Conservation (phyloP, 306 rosid species). For the Potentilla sterilis region DNA sequence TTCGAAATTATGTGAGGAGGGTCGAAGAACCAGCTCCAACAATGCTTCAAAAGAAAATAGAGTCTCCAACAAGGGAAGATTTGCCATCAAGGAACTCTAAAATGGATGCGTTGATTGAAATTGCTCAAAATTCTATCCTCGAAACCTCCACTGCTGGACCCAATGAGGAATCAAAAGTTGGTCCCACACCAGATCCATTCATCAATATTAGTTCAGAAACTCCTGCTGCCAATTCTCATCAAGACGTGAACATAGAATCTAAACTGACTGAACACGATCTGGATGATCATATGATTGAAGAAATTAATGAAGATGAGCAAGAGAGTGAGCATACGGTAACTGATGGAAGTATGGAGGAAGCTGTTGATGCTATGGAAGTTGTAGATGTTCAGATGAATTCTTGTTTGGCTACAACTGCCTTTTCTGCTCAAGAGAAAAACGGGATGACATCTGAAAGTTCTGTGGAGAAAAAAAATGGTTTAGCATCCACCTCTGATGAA, state of each 20-base stretch:
- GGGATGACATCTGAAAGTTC: constrained; percentile 24
- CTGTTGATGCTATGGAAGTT: constrained; percentile 27
- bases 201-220: constrained; percentile 22
- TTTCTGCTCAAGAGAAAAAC: constrained; percentile 32
- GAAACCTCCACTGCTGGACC: constrained; percentile 49
- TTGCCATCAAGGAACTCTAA: constrained; percentile 57
- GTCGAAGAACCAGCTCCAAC: constrained; percentile 57
- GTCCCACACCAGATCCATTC: constrained; percentile 22
- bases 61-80: constrained; percentile 52
- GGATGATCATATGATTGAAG: constrained; percentile 38
- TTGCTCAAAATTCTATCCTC: constrained; percentile 80
- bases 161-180: constrained; percentile 25
- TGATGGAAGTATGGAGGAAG: constrained; percentile 43
- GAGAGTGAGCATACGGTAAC: constrained; percentile 32
- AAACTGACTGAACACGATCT: constrained; percentile 33
- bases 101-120: constrained; percentile 88
- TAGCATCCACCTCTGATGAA: constrained; percentile 28
- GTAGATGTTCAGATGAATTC: constrained; percentile 39
- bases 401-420: constrained; percentile 17
- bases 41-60: constrained; percentile 29
- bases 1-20: constrained; percentile 70
- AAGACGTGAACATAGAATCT: constrained; percentile 34
- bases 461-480: constrained; percentile 27
- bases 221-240: constrained; percentile 32
- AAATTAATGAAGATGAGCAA: constrained; percentile 34